These are phyloP conservation scores for Rehmannia glutinosa DNA, from an alignment of 257 asterid species.

Conservation along the genomic window DNA sequence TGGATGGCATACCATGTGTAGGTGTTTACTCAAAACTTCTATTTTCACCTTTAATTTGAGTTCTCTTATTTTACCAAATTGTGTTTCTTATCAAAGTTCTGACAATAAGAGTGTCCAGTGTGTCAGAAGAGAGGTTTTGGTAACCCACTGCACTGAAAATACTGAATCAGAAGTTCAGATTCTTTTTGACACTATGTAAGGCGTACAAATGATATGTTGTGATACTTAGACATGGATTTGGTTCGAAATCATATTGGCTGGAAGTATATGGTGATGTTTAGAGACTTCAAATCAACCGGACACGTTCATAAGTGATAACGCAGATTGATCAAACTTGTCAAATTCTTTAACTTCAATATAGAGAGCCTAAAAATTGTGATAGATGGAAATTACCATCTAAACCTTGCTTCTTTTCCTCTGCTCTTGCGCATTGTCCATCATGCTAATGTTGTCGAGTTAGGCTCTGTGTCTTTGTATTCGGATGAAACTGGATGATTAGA, in stretches of 20 bases:
- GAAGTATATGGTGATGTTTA: not conserved
- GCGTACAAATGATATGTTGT: not conserved
- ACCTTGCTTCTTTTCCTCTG: not conserved
- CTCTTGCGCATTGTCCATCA: not conserved
- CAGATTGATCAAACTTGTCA: not conserved
- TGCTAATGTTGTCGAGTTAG: not conserved
- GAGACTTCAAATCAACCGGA: not conserved
- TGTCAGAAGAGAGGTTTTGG: not conserved
- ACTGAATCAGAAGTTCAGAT: not conserved
- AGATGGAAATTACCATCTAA: too few species aligned
- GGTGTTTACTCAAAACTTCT: constrained; percentile 38
- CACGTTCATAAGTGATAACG: too few species aligned
- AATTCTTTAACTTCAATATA: not conserved
- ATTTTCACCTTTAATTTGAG: constrained; percentile 3
- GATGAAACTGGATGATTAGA: not conserved
- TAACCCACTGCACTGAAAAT: not conserved
- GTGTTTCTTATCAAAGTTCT: constrained; percentile 15
- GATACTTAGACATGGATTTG: not conserved
- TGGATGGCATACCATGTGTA: constrained; percentile 75
- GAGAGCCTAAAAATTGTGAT: too few species aligned
- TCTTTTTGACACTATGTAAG: not conserved
- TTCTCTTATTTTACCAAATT: not conserved
- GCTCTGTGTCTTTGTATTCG: not conserved
- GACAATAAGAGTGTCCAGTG: not conserved
- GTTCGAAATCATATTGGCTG: not conserved